Evolutionary conservation across 108 stramenopile genomes (phyloP).

Genomic region (Cyclotella kingstonii): DNA sequence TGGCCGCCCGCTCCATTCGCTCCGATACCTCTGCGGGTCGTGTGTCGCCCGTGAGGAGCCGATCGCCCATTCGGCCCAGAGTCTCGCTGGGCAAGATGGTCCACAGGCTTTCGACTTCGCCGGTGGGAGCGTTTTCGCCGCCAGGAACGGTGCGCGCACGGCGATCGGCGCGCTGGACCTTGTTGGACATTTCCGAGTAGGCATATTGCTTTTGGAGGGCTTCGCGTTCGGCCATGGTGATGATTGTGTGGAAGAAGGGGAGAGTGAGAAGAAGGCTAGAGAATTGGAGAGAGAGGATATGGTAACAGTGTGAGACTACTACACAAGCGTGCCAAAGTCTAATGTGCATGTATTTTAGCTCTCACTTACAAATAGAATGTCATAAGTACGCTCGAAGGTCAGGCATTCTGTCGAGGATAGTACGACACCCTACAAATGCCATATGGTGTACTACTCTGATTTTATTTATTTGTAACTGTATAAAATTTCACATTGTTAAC

Average conservation of each 20-base stretch:
- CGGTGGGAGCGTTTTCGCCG: slow-evolving; percentile 75
- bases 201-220: slow-evolving; percentile 86
- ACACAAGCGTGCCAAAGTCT: too few species aligned
- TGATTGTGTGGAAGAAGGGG: neutral
- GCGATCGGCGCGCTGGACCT: slow-evolving; percentile 87
- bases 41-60: slow-evolving; percentile 43
- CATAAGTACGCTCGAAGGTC: too few species aligned
- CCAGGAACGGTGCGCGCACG: slow-evolving; percentile 48
- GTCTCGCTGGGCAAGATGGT: slow-evolving; percentile 52
- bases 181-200: slow-evolving; percentile 96
- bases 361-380: too few species aligned
- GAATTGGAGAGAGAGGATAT: too few species aligned
- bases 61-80: slow-evolving; percentile 82
- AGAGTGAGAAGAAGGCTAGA: neutral
- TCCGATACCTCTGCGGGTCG: slow-evolving; percentile 51
- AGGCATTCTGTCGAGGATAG: too few species aligned
- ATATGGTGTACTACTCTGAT: too few species aligned
- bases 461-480: too few species aligned
- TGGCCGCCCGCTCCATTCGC: slow-evolving; percentile 52
- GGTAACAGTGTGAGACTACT: too few species aligned
- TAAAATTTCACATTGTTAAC: too few species aligned
- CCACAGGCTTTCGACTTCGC: slow-evolving; percentile 93
- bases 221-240: slow-evolving; percentile 85
- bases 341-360: too few species aligned
- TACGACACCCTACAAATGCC: too few species aligned